phyloP scores from a whole-genome alignment of 352 stramenopile genomes.

The Phytopythium montanum region DNA sequence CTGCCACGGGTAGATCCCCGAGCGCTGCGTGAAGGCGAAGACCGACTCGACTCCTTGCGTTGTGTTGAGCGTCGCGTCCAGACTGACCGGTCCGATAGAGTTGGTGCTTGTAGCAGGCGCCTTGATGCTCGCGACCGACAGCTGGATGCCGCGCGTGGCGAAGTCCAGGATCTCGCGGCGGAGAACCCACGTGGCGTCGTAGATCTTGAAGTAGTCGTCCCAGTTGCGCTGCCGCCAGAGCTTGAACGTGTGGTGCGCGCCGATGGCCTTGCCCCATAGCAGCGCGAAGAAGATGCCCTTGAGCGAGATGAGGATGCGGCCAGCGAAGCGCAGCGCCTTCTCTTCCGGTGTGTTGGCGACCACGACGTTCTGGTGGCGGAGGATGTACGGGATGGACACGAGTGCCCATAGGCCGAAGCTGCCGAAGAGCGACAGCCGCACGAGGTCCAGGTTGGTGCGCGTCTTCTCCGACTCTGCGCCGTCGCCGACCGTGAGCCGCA shows the following conservation, averaged over 20 bases:
- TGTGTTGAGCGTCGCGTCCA: conserved; percentile 6
- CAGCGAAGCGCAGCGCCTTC: conserved; percentile 63
- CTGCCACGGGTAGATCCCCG: conserved; percentile 66
- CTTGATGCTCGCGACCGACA: conserved; percentile 33
- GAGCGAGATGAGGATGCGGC: conserved; percentile 57
- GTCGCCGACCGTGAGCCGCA: conserved; percentile 50
- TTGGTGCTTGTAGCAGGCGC: conserved; percentile 29
- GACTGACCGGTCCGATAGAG: background rate
- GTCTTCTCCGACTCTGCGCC: conserved; percentile 24
- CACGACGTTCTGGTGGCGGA: conserved; percentile 54
- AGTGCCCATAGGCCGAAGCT: conserved; percentile 70
- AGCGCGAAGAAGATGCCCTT: conserved; percentile 64
- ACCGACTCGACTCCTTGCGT: conserved; percentile 33
- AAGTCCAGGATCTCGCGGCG: conserved; percentile 83
- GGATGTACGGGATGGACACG: conserved; percentile 64
- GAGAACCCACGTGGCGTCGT: conserved; percentile 82
- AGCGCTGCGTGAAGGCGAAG: conserved; percentile 67
- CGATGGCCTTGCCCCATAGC: conserved; percentile 67
- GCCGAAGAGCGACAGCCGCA: conserved; percentile 74
- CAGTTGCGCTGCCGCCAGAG: conserved; percentile 79
- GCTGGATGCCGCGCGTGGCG: conserved; percentile 76
- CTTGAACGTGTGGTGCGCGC: conserved; percentile 54
- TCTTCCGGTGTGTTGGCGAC: conserved; percentile 45
- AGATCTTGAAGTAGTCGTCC: conserved; percentile 85
- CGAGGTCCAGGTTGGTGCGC: conserved; percentile 71